phyloP scores from a whole-genome alignment of 306 rosid genomes.

The Alnus rubra region DNA sequence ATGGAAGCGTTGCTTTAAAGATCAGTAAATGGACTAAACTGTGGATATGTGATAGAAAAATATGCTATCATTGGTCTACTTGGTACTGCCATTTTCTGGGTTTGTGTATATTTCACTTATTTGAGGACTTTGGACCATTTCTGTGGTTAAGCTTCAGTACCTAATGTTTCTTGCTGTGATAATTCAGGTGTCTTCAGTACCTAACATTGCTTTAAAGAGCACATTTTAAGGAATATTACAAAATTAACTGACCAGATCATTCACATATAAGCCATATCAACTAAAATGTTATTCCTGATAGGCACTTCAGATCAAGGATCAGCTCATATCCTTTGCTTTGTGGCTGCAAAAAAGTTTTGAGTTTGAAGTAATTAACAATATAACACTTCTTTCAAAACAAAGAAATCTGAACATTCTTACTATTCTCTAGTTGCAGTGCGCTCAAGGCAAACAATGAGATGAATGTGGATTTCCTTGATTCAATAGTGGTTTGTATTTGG shows the following conservation, averaged over 20 bases:
- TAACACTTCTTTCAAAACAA: not conserved
- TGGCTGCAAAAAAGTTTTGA: not conserved
- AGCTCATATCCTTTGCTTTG: not conserved
- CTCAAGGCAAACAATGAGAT: not conserved
- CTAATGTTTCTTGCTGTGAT: not conserved
- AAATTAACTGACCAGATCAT: not conserved
- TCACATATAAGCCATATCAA: not conserved
- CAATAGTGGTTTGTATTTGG: not conserved
- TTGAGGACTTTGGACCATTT: too few relatives aligned
- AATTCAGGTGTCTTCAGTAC: too few relatives aligned
- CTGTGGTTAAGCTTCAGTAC: too few relatives aligned
- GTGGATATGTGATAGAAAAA: not conserved
- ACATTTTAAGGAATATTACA: not conserved
- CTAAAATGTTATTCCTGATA: not conserved
- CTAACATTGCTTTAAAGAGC: not conserved
- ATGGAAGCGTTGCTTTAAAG: not conserved
- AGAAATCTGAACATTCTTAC: not conserved
- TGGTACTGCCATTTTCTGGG: not conserved
- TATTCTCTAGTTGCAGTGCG: not conserved
- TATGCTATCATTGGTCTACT: not conserved
- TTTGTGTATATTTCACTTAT: not conserved
- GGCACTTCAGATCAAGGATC: not conserved
- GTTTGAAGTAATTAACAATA: not conserved
- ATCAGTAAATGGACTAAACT: not conserved
- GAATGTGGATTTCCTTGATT: not conserved